A percentile compares a stretch with the other conserved stretches of the same genome.
Conservation (phyloP, 805 yeast species). For the Yarrowia divulgata region DNA sequence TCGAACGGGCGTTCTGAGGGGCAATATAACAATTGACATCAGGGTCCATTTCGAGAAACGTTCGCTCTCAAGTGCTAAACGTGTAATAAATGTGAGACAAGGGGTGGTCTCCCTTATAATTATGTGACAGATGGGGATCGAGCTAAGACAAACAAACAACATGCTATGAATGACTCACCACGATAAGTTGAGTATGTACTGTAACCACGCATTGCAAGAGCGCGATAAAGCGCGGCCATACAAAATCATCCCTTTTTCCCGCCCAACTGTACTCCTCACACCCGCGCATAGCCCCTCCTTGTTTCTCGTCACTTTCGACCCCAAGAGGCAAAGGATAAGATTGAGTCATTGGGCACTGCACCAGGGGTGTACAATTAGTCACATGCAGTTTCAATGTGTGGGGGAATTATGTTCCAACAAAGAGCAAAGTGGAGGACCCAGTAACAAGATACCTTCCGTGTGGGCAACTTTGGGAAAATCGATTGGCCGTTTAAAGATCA, state of each 20-base stretch:
- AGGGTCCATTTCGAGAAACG: background rate
- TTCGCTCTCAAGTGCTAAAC: background rate
- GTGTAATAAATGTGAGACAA: background rate
- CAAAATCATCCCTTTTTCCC: background rate
- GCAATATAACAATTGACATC: background rate
- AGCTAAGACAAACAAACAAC: background rate
- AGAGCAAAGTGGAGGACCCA: background rate
- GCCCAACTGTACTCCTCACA: conserved; percentile 1
- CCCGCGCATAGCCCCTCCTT: background rate
- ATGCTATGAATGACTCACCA: background rate
- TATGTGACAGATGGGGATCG: background rate
- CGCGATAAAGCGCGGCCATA: background rate
- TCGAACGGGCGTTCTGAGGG: background rate
- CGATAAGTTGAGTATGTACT: background rate
- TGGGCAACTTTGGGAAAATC: background rate
- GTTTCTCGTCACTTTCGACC: conserved; percentile 1
- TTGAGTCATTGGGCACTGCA: conserved; percentile 38
- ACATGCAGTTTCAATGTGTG: conserved; percentile 32
- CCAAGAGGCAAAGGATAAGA: conserved; percentile 34
- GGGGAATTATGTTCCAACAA: conserved; percentile 5
- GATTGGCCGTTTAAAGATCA: background rate
- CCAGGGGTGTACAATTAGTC: conserved; percentile 39
- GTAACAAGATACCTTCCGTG: background rate
- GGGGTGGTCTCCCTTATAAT: too few species aligned
- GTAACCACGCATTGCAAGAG: background rate